Evolutionary conservation across 257 asterid species (phyloP).

Genomic region (Penstemon newberryi): DNA sequence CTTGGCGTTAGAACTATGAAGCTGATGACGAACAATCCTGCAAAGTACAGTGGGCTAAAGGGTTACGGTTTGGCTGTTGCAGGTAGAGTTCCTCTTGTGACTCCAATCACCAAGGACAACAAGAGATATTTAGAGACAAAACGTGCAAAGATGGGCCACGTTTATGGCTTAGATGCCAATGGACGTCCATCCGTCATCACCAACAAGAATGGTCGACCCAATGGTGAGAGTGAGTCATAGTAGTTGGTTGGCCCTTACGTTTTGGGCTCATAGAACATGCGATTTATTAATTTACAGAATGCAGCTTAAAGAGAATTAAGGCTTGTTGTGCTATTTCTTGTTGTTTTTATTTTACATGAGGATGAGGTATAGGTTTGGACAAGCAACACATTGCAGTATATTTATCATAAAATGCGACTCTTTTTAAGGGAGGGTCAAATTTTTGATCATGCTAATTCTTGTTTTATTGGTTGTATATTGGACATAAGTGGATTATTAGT

Average conservation of each 20-base stretch:
- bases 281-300: too few relatives aligned
- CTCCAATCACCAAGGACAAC: conserved; percentile 80
- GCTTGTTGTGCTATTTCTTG: too few relatives aligned
- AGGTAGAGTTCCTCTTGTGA: conserved; percentile 80
- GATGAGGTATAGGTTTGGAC: not conserved
- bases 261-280: too few relatives aligned
- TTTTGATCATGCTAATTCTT: conserved; percentile 31
- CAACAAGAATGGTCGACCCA: conserved; percentile 38
- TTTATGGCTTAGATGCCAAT: conserved; percentile 60
- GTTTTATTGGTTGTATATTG: conserved; percentile 24
- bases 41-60: conserved; percentile 86
- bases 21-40: conserved; percentile 96
- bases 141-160: conserved; percentile 93
- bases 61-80: conserved; percentile 88
- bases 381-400: not conserved
- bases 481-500: not conserved
- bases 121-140: conserved; percentile 88
- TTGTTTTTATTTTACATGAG: not conserved
- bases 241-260: not conserved
- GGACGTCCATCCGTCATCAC: conserved; percentile 51
- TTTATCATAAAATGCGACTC: conserved; percentile 14
- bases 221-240: conserved; percentile 30
- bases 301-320: too few relatives aligned
- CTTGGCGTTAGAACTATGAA: conserved; percentile 96
- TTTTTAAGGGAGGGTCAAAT: conserved; percentile 17